phyloP scores from a whole-genome alignment of 1,139 yeast species.

The Yamadazyma atlantica region DNA sequence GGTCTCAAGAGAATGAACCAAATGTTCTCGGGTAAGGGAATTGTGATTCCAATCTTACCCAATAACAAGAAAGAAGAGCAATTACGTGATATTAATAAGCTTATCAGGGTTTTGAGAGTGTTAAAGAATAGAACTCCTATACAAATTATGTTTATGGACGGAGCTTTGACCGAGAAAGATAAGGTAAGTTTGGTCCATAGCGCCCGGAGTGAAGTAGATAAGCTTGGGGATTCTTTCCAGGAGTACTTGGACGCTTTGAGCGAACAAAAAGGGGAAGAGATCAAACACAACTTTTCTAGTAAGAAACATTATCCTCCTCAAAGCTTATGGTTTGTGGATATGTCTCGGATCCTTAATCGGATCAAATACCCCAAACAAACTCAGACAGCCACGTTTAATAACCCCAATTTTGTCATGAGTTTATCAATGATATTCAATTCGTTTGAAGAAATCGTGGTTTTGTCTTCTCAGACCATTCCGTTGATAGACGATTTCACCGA shows the following conservation, averaged over 20 bases:
- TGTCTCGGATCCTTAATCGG: constrained; percentile 16
- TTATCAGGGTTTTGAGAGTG: constrained; percentile 28
- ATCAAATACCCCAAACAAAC: constrained; percentile 16
- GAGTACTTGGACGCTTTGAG: constrained; percentile 8
- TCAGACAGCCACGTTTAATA: constrained; percentile 12
- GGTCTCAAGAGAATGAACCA: constrained; percentile 14
- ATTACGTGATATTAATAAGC: constrained; percentile 20
- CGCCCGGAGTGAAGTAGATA: constrained; percentile 20
- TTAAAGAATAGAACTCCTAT: constrained; percentile 31
- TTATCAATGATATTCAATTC: constrained; percentile 31
- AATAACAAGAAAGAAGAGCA: constrained; percentile 11
- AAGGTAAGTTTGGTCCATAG: constrained; percentile 18
- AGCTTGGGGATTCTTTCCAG: constrained; percentile 14
- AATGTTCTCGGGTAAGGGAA: constrained; percentile 29
- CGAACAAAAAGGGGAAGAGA: constrained; percentile 1
- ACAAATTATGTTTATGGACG: constrained; percentile 22
- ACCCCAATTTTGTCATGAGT: constrained; percentile 20
- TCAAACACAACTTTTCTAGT: constrained; percentile 4
- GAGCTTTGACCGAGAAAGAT: constrained; percentile 17
- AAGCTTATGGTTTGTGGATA: constrained; percentile 29
- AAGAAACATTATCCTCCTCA: constrained; percentile 23
- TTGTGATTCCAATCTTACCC: constrained; percentile 32
- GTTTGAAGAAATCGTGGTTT: constrained; percentile 29
- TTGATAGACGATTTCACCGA: constrained; percentile 18
- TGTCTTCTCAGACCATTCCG: constrained; percentile 30